These are phyloP conservation scores for Penicillium janthinellum DNA, from an alignment of 2,329 filamentous ascomycete genomes.

Conservation along the genomic window DNA sequence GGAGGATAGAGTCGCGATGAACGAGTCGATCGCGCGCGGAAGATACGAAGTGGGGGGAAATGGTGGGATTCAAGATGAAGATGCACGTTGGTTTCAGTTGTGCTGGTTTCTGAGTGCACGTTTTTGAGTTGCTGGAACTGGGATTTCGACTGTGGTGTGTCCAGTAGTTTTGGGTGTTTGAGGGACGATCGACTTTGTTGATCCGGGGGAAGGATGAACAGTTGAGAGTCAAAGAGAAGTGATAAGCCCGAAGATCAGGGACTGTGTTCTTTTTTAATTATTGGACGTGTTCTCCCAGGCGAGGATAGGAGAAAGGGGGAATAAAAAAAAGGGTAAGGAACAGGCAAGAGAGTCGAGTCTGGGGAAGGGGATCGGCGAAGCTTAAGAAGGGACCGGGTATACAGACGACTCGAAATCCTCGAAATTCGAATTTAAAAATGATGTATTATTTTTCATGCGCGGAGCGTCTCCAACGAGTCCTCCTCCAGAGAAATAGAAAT, in stretches of 20 bases:
- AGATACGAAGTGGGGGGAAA: background rate
- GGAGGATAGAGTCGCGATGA: slow-evolving; percentile 42
- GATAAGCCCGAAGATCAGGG: slow-evolving; percentile 23
- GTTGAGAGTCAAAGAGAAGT: slow-evolving; percentile 16
- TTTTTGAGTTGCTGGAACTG: background rate
- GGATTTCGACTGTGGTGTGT: background rate
- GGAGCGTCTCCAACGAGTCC: background rate
- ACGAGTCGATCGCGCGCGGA: slow-evolving; percentile 16
- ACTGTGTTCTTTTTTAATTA: slow-evolving; percentile 16
- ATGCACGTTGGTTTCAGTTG: background rate
- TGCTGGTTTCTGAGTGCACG: background rate
- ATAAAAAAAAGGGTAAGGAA: slow-evolving; percentile 20
- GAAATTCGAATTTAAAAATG: slow-evolving; percentile 19
- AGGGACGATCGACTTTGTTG: slow-evolving; percentile 12
- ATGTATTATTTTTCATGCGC: background rate
- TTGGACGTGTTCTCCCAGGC: background rate
- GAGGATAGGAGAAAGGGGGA: slow-evolving; percentile 2
- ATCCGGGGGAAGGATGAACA: slow-evolving; percentile 16
- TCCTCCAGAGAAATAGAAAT: background rate
- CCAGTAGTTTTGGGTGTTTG: background rate
- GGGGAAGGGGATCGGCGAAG: slow-evolving; percentile 49
- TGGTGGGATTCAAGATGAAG: background rate
- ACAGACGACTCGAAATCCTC: background rate
- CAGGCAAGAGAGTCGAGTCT: slow-evolving; percentile 22
- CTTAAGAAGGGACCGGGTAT: slow-evolving; percentile 43